Base-by-base conservation (phyloP, 148 eudicot species). In the Dianthus caryophyllus region DNA sequence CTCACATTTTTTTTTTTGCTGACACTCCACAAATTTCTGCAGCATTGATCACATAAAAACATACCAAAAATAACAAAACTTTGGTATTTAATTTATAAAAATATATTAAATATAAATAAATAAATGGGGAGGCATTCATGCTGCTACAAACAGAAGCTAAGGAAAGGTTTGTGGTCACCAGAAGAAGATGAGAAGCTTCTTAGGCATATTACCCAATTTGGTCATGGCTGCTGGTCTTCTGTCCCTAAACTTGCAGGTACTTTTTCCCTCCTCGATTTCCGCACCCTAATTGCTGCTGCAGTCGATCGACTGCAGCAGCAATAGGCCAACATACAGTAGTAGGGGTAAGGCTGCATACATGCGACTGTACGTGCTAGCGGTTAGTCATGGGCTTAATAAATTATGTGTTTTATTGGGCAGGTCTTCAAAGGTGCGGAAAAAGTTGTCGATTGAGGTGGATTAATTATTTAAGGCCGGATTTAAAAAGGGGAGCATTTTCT, bases 171-270 rank as follows among this genome's bases (percentile, higher is more conserved):
- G 1, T 93, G 98, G 98, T 93, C 98, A 56, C 98, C 98, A 20
- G 98, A 93, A 55, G 98, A 93, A 87, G 98, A 93, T 84, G 98
- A 89, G 67, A 93, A 89, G 36, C 98, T 93, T 56, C 78, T 92
- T 6, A 82, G 81, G 58, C 96, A 92, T 69, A 89, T 92, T 39
- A 89, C 90, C 20, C 86, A 81, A 56, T 77, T 72, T 58, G 97
- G 97, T 38, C 96, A 92, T 85, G 97, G 97, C 24, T 89, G 97
- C 61, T 92, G 97, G 97, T 89, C 96, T 76, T 92, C 97, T 67
- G 97, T 92, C 33, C 97, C 97, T 56, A 92, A 92, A 73, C 85
- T 92, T 30, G 97, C 97, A n/a, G 97, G 97, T 91, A 61, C 52
- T 5, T 33, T 33, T 3, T 21, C 20, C 22, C 30, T 25, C 25